phyloP scores from a whole-genome alignment of 441 rosid genomes.

The Croton laevigatus region DNA sequence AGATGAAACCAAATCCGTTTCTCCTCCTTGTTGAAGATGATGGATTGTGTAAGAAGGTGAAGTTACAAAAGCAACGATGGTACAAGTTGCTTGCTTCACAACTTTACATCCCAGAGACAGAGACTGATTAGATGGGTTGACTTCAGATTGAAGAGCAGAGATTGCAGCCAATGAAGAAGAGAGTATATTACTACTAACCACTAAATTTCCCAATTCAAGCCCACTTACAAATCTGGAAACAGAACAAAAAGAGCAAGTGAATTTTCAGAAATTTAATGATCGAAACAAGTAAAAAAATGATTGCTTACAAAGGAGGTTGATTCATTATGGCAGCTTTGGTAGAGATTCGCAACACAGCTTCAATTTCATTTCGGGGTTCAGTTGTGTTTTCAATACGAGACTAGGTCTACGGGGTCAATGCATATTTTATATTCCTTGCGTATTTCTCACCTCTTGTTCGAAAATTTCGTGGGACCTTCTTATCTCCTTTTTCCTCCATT shows the following conservation, averaged over 20 bases:
- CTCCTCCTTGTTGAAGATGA: constrained; percentile 17
- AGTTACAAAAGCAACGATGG: constrained; percentile 42
- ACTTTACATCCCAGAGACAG: constrained; percentile 22
- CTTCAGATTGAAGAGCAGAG: constrained; percentile 21
- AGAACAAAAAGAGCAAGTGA: constrained; percentile 4
- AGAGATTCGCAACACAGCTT: neutral
- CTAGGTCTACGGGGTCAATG: neutral
- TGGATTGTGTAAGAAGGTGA: constrained; percentile 17
- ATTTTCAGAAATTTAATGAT: neutral
- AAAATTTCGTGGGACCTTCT: too few relatives aligned
- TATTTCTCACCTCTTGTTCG: too few relatives aligned
- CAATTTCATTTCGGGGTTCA: neutral
- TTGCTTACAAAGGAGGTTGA: neutral
- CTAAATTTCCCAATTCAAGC: constrained; percentile 36
- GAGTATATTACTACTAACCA: constrained; percentile 46
- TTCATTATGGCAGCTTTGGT: neutral
- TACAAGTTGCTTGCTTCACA: constrained; percentile 12
- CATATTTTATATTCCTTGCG: too few relatives aligned
- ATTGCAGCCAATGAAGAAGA: constrained; percentile 35
- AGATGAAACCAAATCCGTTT: constrained; percentile 32
- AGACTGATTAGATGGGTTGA: constrained; percentile 16
- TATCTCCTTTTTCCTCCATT: too few relatives aligned
- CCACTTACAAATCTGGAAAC: constrained; percentile 26
- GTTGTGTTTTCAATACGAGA: too few relatives aligned
- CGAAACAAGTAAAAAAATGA: neutral